Conservation (phyloP, 164 flowering plant genomes). For the Litsea cubeba region DNA sequence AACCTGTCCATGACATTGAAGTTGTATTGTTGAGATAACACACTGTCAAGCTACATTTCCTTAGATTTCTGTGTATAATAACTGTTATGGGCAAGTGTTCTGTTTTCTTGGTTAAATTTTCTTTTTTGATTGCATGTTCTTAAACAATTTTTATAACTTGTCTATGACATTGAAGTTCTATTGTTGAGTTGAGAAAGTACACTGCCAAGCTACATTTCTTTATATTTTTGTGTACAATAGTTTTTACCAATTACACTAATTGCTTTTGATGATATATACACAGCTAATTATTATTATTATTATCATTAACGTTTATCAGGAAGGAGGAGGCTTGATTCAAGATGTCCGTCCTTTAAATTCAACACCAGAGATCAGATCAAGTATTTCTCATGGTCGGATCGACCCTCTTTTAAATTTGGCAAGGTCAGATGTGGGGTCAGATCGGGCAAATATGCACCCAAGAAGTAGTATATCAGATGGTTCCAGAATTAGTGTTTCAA, state of each 20-base stretch:
- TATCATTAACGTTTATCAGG: constrained; percentile 18
- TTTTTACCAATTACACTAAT: neutral
- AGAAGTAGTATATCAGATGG: constrained; percentile 73
- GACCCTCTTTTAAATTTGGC: constrained; percentile 26
- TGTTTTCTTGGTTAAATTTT: too few relatives aligned
- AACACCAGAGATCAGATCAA: constrained; percentile 37
- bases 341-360: constrained; percentile 35
- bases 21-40: neutral
- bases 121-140: neutral
- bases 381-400: constrained; percentile 27
- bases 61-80: neutral
- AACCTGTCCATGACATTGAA: neutral
- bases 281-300: neutral
- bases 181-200: neutral
- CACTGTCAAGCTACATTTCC: neutral
- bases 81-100: too few relatives aligned
- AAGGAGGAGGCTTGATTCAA: constrained; percentile 32
- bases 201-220: neutral
- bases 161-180: neutral
- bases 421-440: constrained; percentile 85
- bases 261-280: neutral
- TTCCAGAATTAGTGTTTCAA: constrained; percentile 79
- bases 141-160: neutral
- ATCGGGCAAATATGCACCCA: constrained; percentile 76
- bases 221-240: neutral